phyloP scores from a whole-genome alignment of 495 filamentous ascomycete species.

The Xylaria nigripes region DNA sequence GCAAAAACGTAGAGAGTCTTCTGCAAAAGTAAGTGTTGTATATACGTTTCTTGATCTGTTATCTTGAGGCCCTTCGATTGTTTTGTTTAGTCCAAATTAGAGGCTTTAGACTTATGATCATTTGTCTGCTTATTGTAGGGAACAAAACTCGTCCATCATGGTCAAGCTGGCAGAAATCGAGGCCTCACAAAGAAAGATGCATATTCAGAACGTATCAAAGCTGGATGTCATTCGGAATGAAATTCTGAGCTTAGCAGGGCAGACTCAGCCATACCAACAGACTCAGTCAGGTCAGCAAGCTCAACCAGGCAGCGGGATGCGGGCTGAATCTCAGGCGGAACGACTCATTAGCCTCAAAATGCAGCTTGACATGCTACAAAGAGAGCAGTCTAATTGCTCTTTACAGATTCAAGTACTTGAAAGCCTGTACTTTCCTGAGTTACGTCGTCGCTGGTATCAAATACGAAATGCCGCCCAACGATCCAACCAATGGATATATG shows the following conservation, averaged over 20 bases:
- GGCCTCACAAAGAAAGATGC: neutral
- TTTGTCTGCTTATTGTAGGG: neutral
- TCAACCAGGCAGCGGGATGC: neutral
- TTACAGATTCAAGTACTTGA: neutral
- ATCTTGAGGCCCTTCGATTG: neutral
- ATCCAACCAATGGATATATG: constrained; percentile 4
- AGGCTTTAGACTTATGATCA: neutral
- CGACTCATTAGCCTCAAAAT: neutral
- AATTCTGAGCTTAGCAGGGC: neutral
- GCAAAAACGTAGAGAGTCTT: neutral
- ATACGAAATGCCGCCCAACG: neutral
- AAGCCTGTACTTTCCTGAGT: neutral
- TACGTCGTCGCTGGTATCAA: constrained; percentile 1
- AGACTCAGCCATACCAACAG: neutral
- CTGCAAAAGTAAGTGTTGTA: neutral
- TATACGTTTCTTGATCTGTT: neutral
- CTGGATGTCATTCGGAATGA: neutral
- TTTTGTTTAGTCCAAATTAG: neutral
- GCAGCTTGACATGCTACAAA: neutral
- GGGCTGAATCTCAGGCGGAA: neutral
- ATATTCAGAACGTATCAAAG: neutral
- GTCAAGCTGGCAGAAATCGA: neutral
- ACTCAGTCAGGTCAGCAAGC: no score
- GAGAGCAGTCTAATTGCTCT: neutral
- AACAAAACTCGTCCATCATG: neutral